Evolutionary conservation across 805 yeast species (phyloP), one percentile per base, ranked within the genome.

Genomic region (Pichia exigua): DNA sequence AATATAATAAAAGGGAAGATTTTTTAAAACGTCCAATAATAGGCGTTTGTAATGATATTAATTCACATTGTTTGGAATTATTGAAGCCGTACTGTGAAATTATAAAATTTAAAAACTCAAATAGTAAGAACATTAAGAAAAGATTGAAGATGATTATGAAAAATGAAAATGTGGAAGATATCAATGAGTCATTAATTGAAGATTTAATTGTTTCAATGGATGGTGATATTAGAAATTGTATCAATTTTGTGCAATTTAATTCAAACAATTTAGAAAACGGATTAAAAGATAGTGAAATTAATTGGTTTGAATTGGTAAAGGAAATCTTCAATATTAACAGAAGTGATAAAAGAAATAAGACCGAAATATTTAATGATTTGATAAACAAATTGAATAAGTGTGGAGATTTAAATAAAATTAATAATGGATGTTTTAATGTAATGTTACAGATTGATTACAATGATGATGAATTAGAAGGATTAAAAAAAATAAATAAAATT

Each of bases 21-120:
- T 67, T 82, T 6, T 65, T 94, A 43, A 72, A 75, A 59, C 75
- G 98, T 57, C 98, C 98, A 1, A 88, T 94, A 20, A 87, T 92
- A 49, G 91, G 96, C 42, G 80, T 94, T 51, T 95, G 97, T 64
- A 94, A 92, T 62, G 96, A 94, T 61, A 74, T 87, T 1, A 90
- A 87, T 65, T 78, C 87, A 0, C 78, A 82, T 3, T 79, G 87
- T 1, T 71, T 92, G 67, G 95, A 88, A 48, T 81, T 79, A 51
- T 70, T 92, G 54, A 79, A 92, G 54, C 84, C 85, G 0, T 69
- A 75, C 53, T 81, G 92, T 56, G 97, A 92, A 60, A 73, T 87
- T 8, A 73, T 92, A 2, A 65, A 78, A 8, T 85, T 90, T 61
- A 75, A 73, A 52, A 81, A 79, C 51, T 83, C 95, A 0, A 62